Evolutionary conservation across 805 yeast species (phyloP).

Genomic region (Ogataea pini): DNA sequence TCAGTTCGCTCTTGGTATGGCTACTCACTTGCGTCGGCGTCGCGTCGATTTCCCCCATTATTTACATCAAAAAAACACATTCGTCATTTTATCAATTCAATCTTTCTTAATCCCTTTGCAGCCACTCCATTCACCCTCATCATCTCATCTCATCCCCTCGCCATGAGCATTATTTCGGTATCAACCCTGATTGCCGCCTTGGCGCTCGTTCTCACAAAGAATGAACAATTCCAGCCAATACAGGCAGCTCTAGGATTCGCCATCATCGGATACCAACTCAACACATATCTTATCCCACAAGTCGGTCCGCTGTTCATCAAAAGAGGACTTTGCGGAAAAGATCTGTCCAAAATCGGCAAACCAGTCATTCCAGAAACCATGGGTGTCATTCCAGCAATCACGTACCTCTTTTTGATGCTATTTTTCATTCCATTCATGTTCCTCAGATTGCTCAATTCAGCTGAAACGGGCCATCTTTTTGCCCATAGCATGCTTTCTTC

Average conservation of each 20-base stretch:
- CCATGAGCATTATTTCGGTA: slow-evolving; percentile 1
- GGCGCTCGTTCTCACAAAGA: slow-evolving; percentile 20
- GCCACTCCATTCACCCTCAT: too few species aligned
- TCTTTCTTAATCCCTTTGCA: not conserved
- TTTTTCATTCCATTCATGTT: slow-evolving; percentile 87
- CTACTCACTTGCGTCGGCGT: too few species aligned
- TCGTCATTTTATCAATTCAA: not conserved
- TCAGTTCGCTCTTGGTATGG: too few species aligned
- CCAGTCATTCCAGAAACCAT: slow-evolving; percentile 87
- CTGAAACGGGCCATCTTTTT: slow-evolving; percentile 39
- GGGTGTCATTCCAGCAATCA: slow-evolving; percentile 86
- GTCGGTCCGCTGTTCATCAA: slow-evolving; percentile 66
- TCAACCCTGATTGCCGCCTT: slow-evolving; percentile 3
- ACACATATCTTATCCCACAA: slow-evolving; percentile 64
- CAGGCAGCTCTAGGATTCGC: slow-evolving; percentile 66
- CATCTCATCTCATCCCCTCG: too few species aligned
- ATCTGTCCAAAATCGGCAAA: slow-evolving; percentile 70
- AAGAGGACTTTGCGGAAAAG: slow-evolving; percentile 84
- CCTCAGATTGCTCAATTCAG: slow-evolving; percentile 61
- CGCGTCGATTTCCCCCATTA: too few species aligned
- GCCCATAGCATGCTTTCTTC: slow-evolving; percentile 85
- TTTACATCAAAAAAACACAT: too few species aligned
- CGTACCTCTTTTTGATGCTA: slow-evolving; percentile 79
- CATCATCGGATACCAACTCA: slow-evolving; percentile 62
- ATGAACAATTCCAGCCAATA: slow-evolving; percentile 44